Base-by-base conservation (phyloP, 768 basidiomycete genomes). In the Porphyrellus cyaneotinctus region DNA sequence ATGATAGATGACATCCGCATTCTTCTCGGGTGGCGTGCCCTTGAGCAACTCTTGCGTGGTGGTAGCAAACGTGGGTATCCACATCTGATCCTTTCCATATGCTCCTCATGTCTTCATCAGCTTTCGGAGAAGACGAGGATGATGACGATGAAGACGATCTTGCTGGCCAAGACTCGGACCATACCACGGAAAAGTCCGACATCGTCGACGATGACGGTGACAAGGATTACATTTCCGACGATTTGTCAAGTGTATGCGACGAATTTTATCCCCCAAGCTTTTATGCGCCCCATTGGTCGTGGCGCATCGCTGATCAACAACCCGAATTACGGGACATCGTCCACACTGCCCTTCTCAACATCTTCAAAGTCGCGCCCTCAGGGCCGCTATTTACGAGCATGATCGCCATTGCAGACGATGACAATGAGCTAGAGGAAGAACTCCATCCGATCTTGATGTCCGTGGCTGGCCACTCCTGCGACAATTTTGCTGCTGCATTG, bases 1-100 rank as follows among this genome's bases (percentile, higher is more conserved):
- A 84, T 86, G 76, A 65, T 87, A 20, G 69, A 74, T n/a, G 84
- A 86, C 51, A 79, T 87, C 44, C 80, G 81, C 33, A 55, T 69
- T 17, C 55, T 68, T 12, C 63, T 81, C 58, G 78, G 80, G 9
- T 81, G 83, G 77, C 63, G 62, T 5, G 69, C 77, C 14, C 62
- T 87, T 10, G 77, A 80, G 43, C 73, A 71, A 26, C 62, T 88
- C 43, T 54, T 87, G 7, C 73, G 74, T 24, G 84, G 83, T n/a
- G 84, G 84, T 2, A 67, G 58, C 17, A 70, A 59, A 57, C 56
- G 78, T 78, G 56, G 57, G 77, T 63, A 38, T 22, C 30, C 30
- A 17, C 41, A 0, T 36, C 18, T 26, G 2, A 2, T 23, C 39
- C 43, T 31, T 35, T 18, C 20, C n/a, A 0, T 37, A 18, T 26